A percentile compares a stretch with the other conserved stretches of the same genome.
Conservation (phyloP, 192 early-diverging fungal species). For the Cetraspora pellucida region DNA sequence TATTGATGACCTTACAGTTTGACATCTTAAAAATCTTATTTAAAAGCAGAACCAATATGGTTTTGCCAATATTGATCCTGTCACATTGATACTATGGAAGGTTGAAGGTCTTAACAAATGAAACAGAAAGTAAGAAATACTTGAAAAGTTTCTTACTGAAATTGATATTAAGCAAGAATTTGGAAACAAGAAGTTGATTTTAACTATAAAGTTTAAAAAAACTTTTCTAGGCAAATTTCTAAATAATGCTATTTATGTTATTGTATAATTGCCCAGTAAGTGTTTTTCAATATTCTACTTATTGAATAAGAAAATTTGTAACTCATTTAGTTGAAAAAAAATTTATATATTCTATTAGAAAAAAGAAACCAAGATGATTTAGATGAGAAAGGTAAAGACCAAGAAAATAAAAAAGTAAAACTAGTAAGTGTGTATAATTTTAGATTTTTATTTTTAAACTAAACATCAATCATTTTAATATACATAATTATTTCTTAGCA, state of each 20-base stretch:
- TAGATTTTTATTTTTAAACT: too few species aligned
- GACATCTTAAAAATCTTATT: slow-evolving; percentile 27
- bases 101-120: slow-evolving; percentile 6
- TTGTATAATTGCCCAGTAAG: not conserved
- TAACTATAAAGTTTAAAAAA: slow-evolving; percentile 3
- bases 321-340: too few species aligned
- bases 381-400: too few species aligned
- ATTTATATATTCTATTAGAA: too few species aligned
- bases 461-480: too few species aligned
- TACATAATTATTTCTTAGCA: too few species aligned
- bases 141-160: not conserved
- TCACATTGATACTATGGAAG: slow-evolving; percentile 23
- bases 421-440: too few species aligned
- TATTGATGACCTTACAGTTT: slow-evolving; percentile 7
- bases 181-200: slow-evolving; percentile 11
- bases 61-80: slow-evolving; percentile 1
- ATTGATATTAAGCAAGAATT: slow-evolving; percentile 22
- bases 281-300: not conserved
- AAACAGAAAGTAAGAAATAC: slow-evolving; percentile 1
- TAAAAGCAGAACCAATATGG: not conserved
- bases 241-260: not conserved
- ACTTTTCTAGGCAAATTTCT: not conserved
- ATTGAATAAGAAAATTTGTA: not conserved
- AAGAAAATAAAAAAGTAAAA: too few species aligned
- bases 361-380: too few species aligned